These are phyloP conservation scores for Lodderomyces jiufengensis DNA, from an alignment of 1,139 yeast species.

Conservation along the genomic window DNA sequence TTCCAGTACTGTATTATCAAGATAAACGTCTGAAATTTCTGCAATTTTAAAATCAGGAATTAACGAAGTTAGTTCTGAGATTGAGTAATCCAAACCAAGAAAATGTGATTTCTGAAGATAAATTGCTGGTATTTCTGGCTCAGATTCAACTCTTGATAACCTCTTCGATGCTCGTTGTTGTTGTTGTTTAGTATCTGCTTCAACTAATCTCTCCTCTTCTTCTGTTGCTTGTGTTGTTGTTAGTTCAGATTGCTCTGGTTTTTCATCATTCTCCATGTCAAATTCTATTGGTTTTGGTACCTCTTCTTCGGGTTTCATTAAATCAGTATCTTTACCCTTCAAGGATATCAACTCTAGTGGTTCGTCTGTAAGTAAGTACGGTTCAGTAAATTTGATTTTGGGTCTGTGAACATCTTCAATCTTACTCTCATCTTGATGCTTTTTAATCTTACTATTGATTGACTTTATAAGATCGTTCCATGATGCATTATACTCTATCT, in stretches of 20 bases:
- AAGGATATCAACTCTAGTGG: constrained; percentile 40
- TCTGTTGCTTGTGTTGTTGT: neutral
- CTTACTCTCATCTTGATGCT: constrained; percentile 28
- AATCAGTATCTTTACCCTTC: neutral
- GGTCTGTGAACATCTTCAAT: constrained; percentile 33
- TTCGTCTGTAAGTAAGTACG: constrained; percentile 46
- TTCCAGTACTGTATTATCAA: constrained; percentile 10
- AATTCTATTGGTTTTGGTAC: too few species aligned
- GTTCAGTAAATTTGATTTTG: constrained; percentile 41
- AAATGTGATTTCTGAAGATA: constrained; percentile 21
- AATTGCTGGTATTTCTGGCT: constrained; percentile 15
- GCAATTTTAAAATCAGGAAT: constrained; percentile 13
- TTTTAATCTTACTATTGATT: constrained; percentile 27
- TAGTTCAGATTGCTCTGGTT: constrained; percentile 3
- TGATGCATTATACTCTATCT: constrained; percentile 8
- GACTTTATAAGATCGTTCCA: constrained; percentile 29
- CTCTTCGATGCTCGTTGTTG: constrained; percentile 39
- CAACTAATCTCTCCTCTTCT: constrained; percentile 17
- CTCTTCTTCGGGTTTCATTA: too few species aligned
- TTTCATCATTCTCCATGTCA: constrained; percentile 5
- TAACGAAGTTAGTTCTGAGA: constrained; percentile 3
- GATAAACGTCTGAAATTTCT: constrained; percentile 21
- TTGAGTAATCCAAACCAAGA: constrained; percentile 17
- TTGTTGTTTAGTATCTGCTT: constrained; percentile 15
- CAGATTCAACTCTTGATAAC: constrained; percentile 25